These are phyloP conservation scores for Mycena alexandri DNA, from an alignment of 768 basidiomycete genomes.

Conservation along the genomic window DNA sequence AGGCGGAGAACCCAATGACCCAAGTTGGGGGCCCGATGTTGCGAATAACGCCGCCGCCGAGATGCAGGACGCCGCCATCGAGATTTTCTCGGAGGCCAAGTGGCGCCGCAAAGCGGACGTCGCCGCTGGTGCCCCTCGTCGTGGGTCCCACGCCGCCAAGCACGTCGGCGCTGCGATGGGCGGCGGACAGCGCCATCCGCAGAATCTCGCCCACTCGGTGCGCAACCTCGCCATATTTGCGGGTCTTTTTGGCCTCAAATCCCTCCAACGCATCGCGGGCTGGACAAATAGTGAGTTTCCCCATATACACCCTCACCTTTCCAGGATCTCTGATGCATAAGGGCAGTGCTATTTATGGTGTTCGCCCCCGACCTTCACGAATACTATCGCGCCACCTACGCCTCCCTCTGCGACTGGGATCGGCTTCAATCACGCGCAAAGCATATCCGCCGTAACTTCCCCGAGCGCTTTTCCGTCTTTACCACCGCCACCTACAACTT, in stretches of 20 bases:
- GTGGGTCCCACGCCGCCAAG: background rate
- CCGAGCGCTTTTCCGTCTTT: background rate
- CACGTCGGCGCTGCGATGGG: conserved; percentile 2
- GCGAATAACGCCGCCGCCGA: background rate
- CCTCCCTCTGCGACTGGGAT: background rate
- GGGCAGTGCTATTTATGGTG: background rate
- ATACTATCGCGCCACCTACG: background rate
- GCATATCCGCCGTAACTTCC: background rate
- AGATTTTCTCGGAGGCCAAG: background rate
- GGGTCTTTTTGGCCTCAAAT: background rate
- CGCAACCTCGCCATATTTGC: conserved; percentile 1
- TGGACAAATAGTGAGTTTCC: conserved; percentile 1
- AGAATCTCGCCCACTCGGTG: background rate
- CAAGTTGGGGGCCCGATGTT: background rate
- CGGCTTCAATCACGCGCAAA: background rate
- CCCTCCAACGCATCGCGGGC: background rate
- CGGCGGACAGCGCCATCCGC: background rate
- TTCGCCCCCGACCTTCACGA: background rate
- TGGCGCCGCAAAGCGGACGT: background rate
- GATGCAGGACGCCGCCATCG: background rate
- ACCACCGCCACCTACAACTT: conserved; percentile 1
- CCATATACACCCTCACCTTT: no score
- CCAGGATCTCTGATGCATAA: no score
- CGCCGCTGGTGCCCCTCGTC: background rate
- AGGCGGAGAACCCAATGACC: background rate